Percentiles rank a stretch among this genome's conserved stretches.
Evolutionary conservation across 306 rosid species (phyloP).

Genomic region (Urtica urens): DNA sequence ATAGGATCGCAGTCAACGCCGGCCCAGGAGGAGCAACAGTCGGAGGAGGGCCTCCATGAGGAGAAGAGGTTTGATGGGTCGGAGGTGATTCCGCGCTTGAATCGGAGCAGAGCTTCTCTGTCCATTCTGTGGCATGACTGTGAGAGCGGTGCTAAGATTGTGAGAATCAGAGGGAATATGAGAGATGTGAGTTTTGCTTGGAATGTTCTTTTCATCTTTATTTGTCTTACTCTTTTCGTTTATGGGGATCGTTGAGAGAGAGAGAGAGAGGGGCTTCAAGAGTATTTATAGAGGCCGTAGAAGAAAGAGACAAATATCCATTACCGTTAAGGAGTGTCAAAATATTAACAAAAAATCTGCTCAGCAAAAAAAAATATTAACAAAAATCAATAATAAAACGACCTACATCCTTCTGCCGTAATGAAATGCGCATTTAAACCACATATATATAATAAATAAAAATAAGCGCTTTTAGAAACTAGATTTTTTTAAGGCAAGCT

Average conservation of each 20-base stretch:
- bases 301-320: not conserved
- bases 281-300: not conserved
- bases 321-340: not conserved
- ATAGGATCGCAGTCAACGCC: constrained; percentile 35
- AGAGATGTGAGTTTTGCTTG: constrained; percentile 10
- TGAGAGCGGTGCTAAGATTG: constrained; percentile 11
- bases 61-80: constrained; percentile 41
- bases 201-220: constrained; percentile 15
- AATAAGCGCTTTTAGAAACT: too few species aligned
- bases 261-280: not conserved
- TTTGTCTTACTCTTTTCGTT: constrained; percentile 1
- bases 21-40: constrained; percentile 54
- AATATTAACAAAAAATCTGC: too few species aligned
- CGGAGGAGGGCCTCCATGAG: constrained; percentile 43
- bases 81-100: constrained; percentile 33
- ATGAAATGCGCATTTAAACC: too few species aligned
- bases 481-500: too few species aligned
- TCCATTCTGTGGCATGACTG: constrained; percentile 37
- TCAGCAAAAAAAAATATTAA: too few species aligned
- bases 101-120: constrained; percentile 39
- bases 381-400: too few species aligned
- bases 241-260: not conserved
- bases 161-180: constrained; percentile 3
- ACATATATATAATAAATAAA: too few species aligned
- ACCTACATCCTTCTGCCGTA: too few species aligned